Percentiles rank a stretch among this genome's conserved stretches.
These are phyloP conservation scores for Coleophoma eucalyptorum DNA, from an alignment of 2,329 filamentous ascomycete species.

Conservation along the genomic window DNA sequence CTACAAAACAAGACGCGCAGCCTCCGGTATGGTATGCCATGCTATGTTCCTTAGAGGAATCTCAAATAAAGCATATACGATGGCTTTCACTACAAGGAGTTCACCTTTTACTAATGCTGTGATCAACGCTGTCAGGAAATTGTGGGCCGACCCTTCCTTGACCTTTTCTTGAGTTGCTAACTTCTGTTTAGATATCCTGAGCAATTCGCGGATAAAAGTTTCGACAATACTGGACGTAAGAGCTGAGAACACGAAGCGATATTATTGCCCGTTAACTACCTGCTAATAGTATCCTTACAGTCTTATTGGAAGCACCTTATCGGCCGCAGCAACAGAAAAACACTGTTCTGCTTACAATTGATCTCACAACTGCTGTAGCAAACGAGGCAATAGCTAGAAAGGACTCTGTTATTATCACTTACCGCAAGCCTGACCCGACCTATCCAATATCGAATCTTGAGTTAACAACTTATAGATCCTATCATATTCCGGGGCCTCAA, in stretches of 20 bases:
- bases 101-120: constrained; percentile 59
- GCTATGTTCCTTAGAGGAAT: constrained; percentile 5
- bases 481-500: constrained; percentile 96
- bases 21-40: too few species aligned
- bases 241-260: not conserved
- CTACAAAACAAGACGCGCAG: too few species aligned
- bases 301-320: constrained; percentile 67
- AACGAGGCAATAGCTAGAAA: constrained; percentile 80
- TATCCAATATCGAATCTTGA: not conserved
- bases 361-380: constrained; percentile 84
- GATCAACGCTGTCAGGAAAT: constrained; percentile 71
- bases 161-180: constrained; percentile 3
- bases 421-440: constrained; percentile 57
- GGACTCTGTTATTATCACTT: constrained; percentile 80
- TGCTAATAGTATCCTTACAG: constrained; percentile 28
- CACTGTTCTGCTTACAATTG: constrained; percentile 78
- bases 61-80: constrained; percentile 9
- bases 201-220: constrained; percentile 80
- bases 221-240: constrained; percentile 87
- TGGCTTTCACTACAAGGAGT: constrained; percentile 15
- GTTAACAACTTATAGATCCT: constrained; percentile 58
- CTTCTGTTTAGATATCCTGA: constrained; percentile 70
- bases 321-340: constrained; percentile 53
- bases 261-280: too few species aligned
- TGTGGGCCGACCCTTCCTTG: constrained; percentile 54